Conservation (phyloP, 2,329 filamentous ascomycete species). For the Pseudogymnoascus sp. region DNA sequence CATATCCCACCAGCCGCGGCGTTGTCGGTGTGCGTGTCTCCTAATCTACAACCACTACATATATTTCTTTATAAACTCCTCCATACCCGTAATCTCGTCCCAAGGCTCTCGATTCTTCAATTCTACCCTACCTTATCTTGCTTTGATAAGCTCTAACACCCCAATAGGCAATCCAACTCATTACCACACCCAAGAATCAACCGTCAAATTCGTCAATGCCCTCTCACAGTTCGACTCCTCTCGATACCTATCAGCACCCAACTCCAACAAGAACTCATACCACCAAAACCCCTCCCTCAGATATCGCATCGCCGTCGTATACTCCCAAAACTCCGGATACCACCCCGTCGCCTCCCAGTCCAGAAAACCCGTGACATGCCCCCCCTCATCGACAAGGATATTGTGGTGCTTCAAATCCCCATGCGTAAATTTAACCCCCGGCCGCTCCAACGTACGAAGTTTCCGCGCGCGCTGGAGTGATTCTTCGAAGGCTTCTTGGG, state of each 20-base stretch:
- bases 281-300: no score
- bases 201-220: constrained; percentile 17
- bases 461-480: constrained; percentile 10
- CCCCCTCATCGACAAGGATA: constrained; percentile 32
- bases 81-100: no score
- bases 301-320: constrained; percentile 17
- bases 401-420: constrained; percentile 40
- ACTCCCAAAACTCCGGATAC: constrained; percentile 36
- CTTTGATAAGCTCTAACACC: no score
- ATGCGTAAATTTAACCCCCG: constrained; percentile 36
- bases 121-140: no score
- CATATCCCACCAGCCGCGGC: no score
- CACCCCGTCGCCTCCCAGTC: constrained; percentile 42
- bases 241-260: constrained; percentile 13
- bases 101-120: no score
- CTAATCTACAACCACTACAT: no score
- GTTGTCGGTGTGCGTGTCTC: no score
- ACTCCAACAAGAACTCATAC: constrained; percentile 18
- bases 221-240: constrained; percentile 18
- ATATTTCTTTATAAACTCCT: no score
- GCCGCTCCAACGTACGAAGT: constrained; percentile 15
- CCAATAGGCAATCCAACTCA: no score
- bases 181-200: constrained; percentile 14
- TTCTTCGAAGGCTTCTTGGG: constrained; percentile 13
- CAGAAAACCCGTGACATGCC: constrained; percentile 34